These are phyloP conservation scores for Ophiostoma triangulosporum DNA, from an alignment of 2,329 filamentous ascomycete genomes.

Conservation along the genomic window DNA sequence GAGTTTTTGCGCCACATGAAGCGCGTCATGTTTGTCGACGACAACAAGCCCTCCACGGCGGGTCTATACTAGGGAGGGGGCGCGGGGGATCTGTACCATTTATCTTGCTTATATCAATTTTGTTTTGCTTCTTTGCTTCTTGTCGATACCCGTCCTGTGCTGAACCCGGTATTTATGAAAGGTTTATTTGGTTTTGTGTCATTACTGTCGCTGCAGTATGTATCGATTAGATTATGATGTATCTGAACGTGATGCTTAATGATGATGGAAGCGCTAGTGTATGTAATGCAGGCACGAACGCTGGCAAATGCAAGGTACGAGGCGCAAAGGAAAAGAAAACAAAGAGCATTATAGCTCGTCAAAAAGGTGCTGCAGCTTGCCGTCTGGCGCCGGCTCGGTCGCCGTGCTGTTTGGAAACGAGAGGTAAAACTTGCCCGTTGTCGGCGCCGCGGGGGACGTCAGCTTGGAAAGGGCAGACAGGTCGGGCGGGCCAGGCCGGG, in stretches of 20 bases:
- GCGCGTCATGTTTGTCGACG: conserved; percentile 14
- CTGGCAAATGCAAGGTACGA: neutral
- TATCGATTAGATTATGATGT: no score
- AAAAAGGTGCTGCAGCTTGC: conserved; percentile 8
- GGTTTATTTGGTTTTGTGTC: no score
- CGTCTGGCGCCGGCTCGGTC: neutral
- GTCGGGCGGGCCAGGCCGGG: neutral
- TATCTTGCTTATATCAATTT: neutral
- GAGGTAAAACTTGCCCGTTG: neutral
- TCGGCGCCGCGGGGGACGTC: neutral
- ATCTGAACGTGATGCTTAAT: no score
- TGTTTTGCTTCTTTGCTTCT: neutral
- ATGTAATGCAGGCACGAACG: no score
- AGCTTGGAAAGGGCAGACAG: neutral
- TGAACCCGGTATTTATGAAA: neutral
- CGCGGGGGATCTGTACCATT: neutral
- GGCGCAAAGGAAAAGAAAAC: neutral
- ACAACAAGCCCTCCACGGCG: neutral
- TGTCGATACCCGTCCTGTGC: neutral
- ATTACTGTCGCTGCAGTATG: no score
- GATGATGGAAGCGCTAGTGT: no score
- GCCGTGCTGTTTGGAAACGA: conserved; percentile 1
- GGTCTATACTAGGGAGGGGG: neutral
- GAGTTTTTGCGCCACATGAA: conserved; percentile 51
- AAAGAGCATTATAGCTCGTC: conserved; percentile 8